phyloP scores from a whole-genome alignment of 257 asterid species.

The Striga asiatica region DNA sequence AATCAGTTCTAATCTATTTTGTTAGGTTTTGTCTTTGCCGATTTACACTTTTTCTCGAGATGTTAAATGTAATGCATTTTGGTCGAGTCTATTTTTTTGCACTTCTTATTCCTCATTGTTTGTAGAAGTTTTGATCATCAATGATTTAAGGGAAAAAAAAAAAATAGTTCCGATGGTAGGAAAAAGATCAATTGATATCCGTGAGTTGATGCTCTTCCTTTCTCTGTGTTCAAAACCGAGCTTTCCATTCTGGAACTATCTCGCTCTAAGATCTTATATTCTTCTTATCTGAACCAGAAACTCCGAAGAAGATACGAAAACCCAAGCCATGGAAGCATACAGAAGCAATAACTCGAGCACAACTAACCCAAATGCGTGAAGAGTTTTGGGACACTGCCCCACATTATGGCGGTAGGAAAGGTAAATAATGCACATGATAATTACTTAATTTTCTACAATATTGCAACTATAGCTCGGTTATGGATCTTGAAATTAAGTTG shows the following conservation, averaged over 20 bases:
- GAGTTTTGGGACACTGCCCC: slow-evolving; percentile 85
- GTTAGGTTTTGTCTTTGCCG: neutral
- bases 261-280: too few species aligned
- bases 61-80: neutral
- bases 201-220: neutral
- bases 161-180: too few species aligned
- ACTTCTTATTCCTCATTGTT: neutral
- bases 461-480: too few species aligned
- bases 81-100: neutral
- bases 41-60: neutral
- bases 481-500: neutral
- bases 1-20: neutral
- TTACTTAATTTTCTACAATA: too few species aligned
- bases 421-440: slow-evolving; percentile 21
- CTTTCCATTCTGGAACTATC: neutral
- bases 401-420: slow-evolving; percentile 70
- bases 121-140: neutral
- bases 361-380: slow-evolving; percentile 49
- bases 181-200: neutral
- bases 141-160: too few species aligned
- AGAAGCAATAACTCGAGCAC: slow-evolving; percentile 51
- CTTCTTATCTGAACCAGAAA: slow-evolving; percentile 25
- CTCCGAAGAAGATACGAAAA: slow-evolving; percentile 46
- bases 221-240: neutral
- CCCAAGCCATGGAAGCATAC: slow-evolving; percentile 73